These are phyloP conservation scores for Diphasiastrum complanatum DNA, from an alignment of 83 land plant species.

Conservation along the genomic window DNA sequence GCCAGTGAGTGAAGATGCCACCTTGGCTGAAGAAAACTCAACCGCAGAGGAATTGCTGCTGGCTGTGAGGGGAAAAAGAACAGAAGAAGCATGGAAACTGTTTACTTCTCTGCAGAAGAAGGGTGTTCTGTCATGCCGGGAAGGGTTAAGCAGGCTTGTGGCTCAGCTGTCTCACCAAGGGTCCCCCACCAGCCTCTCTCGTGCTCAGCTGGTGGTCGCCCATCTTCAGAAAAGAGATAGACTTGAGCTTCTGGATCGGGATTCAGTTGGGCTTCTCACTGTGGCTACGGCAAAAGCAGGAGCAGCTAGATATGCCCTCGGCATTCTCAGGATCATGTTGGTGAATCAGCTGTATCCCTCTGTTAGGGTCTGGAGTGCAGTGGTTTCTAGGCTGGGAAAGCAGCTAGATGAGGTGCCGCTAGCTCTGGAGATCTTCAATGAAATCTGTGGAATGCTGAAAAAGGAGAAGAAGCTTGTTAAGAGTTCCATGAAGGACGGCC, in stretches of 20 bases:
- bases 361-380: slow-evolving; percentile 97
- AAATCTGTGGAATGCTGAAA: slow-evolving; percentile 21
- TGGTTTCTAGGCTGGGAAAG: slow-evolving; percentile 45
- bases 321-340: slow-evolving; percentile 62
- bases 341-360: slow-evolving; percentile 54
- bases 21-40: no score
- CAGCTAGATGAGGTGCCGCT: slow-evolving; percentile 22
- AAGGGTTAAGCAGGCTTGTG: slow-evolving; percentile 27
- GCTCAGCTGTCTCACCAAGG: slow-evolving; percentile 56
- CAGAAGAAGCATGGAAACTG: slow-evolving; percentile 29
- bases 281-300: slow-evolving; percentile 66
- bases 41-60: slow-evolving; percentile 11
- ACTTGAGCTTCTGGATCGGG: slow-evolving; percentile 61
- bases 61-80: slow-evolving; percentile 19
- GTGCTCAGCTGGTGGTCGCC: slow-evolving; percentile 58
- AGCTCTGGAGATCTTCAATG: slow-evolving; percentile 33
- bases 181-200: slow-evolving; percentile 40
- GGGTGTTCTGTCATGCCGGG: slow-evolving; percentile 10
- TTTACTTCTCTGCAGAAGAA: not conserved
- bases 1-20: no score
- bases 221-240: slow-evolving; percentile 45
- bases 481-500: no score
- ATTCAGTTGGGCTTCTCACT: slow-evolving; percentile 81
- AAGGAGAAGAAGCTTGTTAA: no score
- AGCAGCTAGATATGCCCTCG: slow-evolving; percentile 47